Evolutionary conservation across 306 rosid genomes (phyloP).

Genomic region (Quercus glauca): DNA sequence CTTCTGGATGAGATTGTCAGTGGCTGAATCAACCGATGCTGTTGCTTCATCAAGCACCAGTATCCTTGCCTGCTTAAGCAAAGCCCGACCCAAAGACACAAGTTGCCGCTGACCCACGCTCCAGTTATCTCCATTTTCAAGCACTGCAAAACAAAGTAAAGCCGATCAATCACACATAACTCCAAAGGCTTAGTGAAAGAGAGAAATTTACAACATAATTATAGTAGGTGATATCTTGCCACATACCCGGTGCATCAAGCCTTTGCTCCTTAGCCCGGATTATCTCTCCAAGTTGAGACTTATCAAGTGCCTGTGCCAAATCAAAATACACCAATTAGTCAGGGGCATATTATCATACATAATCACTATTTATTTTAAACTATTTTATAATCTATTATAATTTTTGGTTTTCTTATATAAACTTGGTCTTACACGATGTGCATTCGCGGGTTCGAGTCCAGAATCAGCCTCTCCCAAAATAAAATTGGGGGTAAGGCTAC

Average conservation of each 20-base stretch:
- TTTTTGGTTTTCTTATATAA: too few relatives aligned
- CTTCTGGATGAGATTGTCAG: constrained; percentile 90
- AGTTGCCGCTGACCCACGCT: constrained; percentile 99
- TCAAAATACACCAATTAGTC: constrained; percentile 10
- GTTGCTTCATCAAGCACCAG: constrained; percentile 99
- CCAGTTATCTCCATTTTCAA: constrained; percentile 99
- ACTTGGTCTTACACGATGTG: too few relatives aligned
- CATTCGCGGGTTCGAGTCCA: too few relatives aligned
- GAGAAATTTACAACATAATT: background rate
- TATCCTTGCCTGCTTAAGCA: constrained; percentile 87
- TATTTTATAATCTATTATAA: too few relatives aligned
- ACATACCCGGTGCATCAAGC: constrained; percentile 79
- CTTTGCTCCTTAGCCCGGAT: constrained; percentile 62
- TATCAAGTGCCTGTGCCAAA: constrained; percentile 71
- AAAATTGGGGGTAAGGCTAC: too few relatives aligned
- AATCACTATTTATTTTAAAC: background rate
- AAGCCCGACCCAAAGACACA: constrained; percentile 89
- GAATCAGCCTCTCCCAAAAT: too few relatives aligned
- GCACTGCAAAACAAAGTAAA: constrained; percentile 48
- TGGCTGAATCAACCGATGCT: constrained; percentile 93
- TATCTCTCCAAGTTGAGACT: constrained; percentile 79
- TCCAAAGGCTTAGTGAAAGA: background rate
- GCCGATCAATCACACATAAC: background rate
- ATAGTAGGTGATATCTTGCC: background rate
- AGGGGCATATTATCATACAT: background rate